Percentiles rank a stretch among this genome's conserved stretches.
Conservation (phyloP, 345 rosid species). For the Kandelia obovata region DNA sequence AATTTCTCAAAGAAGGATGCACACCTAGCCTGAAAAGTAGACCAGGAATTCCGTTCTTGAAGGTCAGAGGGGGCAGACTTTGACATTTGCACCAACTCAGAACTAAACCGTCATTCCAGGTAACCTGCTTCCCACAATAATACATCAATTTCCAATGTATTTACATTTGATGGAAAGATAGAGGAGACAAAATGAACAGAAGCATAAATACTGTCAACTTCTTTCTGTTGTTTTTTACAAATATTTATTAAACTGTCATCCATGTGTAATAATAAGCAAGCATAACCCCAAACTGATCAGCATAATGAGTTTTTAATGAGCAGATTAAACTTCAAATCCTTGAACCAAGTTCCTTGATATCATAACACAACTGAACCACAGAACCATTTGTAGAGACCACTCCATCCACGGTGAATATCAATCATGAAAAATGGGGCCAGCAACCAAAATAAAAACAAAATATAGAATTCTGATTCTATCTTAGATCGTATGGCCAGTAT, state of each 20-base stretch:
- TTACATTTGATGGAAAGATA: not conserved
- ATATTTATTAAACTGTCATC: not conserved
- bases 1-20: not conserved
- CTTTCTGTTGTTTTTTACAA: too few relatives aligned
- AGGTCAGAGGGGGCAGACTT: slow-evolving; percentile 48
- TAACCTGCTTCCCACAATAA: slow-evolving; percentile 24
- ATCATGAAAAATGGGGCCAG: too few relatives aligned
- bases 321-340: not conserved
- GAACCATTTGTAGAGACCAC: not conserved
- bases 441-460: not conserved
- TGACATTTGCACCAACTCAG: slow-evolving; percentile 49
- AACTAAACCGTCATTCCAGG: slow-evolving; percentile 19
- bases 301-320: not conserved
- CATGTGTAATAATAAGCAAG: not conserved
- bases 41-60: slow-evolving; percentile 26
- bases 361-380: not conserved
- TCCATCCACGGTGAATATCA: not conserved
- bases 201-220: too few relatives aligned
- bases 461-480: not conserved
- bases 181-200: too few relatives aligned
- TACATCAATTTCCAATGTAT: slow-evolving; percentile 7
- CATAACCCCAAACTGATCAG: not conserved
- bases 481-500: slow-evolving; percentile 15
- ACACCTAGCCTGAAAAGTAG: slow-evolving; percentile 40
- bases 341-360: not conserved